These are phyloP conservation scores for Coemansia guatemalensis DNA, from an alignment of 192 early-diverging fungal species.

Conservation along the genomic window DNA sequence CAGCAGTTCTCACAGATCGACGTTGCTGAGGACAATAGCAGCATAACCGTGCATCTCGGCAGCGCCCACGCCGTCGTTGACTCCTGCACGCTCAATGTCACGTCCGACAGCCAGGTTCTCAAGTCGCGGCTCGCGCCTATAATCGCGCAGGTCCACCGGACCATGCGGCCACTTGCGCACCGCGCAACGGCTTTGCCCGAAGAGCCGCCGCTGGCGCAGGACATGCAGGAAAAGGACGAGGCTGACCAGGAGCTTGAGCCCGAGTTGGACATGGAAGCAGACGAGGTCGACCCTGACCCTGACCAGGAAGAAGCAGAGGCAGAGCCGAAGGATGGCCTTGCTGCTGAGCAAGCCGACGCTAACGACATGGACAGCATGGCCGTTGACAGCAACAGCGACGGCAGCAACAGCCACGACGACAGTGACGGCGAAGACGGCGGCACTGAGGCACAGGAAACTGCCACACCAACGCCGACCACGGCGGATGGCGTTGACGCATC, in stretches of 20 bases:
- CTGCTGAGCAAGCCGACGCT: slow-evolving; percentile 1
- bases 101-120: slow-evolving; percentile 36
- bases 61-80: slow-evolving; percentile 20
- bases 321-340: neutral
- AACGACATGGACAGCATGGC: slow-evolving; percentile 15
- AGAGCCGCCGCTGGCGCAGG: slow-evolving; percentile 1
- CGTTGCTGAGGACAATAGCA: slow-evolving; percentile 12
- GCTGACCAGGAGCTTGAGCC: neutral
- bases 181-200: slow-evolving; percentile 28
- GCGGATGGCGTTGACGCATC: too few relatives aligned
- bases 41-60: slow-evolving; percentile 28
- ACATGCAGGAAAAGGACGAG: slow-evolving; percentile 4
- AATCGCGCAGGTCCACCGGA: slow-evolving; percentile 34
- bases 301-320: slow-evolving; percentile 12
- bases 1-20: slow-evolving; percentile 46
- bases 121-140: slow-evolving; percentile 32
- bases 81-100: slow-evolving; percentile 25
- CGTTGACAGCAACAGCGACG: neutral
- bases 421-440: neutral
- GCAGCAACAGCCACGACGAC: neutral
- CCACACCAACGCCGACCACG: neutral
- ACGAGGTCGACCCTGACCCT: neutral
- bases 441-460: neutral
- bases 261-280: slow-evolving; percentile 6
- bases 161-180: slow-evolving; percentile 40